phyloP scores from a whole-genome alignment of 164 flowering plant genomes.

The Macadamia tetraphylla region DNA sequence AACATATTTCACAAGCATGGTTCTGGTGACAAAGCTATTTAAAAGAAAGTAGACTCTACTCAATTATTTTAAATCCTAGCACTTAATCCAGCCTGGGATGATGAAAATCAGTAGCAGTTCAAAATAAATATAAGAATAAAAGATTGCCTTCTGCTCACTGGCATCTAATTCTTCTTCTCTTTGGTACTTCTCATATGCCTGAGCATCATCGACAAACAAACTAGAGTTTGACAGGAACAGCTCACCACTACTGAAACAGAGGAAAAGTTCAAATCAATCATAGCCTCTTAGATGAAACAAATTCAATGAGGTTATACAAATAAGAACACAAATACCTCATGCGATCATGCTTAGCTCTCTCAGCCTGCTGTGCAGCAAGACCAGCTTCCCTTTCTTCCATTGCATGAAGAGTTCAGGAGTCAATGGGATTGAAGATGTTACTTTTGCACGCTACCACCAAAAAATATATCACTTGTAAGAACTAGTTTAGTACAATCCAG shows the following conservation, averaged over 20 bases:
- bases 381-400: constrained; percentile 94
- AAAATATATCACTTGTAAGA: constrained; percentile 7
- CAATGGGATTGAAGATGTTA: constrained; percentile 67
- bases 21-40: no score
- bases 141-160: constrained; percentile 19
- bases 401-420: constrained; percentile 77
- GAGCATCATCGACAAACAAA: constrained; percentile 84
- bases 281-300: neutral
- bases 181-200: constrained; percentile 35
- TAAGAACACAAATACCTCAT: constrained; percentile 46
- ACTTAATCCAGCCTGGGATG: neutral
- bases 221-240: constrained; percentile 77
- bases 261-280: neutral
- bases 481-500: neutral
- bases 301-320: neutral
- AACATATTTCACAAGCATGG: no score
- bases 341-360: constrained; percentile 93
- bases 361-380: constrained; percentile 70
- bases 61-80: no score
- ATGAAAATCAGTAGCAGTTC: no score
- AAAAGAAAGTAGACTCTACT: no score
- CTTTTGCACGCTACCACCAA: constrained; percentile 70
- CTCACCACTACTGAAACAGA: constrained; percentile 34
- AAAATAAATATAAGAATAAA: neutral
- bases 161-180: constrained; percentile 29